Base-by-base conservation (phyloP, 1,284 basidiomycete genomes). In the Schizophyllum commune region DNA sequence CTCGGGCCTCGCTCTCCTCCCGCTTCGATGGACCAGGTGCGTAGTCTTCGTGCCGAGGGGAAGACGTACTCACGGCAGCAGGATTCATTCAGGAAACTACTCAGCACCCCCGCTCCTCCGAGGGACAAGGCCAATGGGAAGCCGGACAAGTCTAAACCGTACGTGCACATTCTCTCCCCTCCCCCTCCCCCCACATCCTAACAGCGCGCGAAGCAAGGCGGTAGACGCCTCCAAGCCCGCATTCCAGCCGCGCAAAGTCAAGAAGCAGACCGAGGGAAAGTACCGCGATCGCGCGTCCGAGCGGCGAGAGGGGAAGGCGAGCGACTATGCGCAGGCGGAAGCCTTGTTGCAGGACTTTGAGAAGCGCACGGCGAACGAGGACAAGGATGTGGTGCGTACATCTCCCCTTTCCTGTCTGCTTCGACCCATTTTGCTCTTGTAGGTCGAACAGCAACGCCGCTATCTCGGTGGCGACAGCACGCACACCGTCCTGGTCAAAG, bases 381-480 rank as follows among this genome's bases (percentile, higher is more conserved):
- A 34, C 59, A 19, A 11, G 32, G 59, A 32, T 54, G 62, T 11
- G 47, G 39, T 55, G 27, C 53, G 32, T n/a, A n/a, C n/a, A n/a
- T n/a, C n/a, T n/a, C n/a, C n/a, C n/a, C n/a, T n/a, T n/a, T n/a
- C n/a, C n/a, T n/a, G n/a, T n/a, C n/a, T n/a, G n/a, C n/a, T n/a
- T n/a, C n/a, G n/a, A n/a, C n/a, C n/a, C n/a, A n/a, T n/a, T n/a
- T n/a, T n/a, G n/a, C n/a, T n/a, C n/a, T n/a, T n/a, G n/a, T n/a
- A n/a, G n/a, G 75, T 94, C 17, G 91, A 93, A 60, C 81, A 86
- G 61, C 84, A 92, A 70, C 82, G 93, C 55, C 80, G 80, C 55
- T 94, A 92, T 71, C 82, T 96, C 1, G 94, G 94, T n/a, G 93
- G 93, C 39, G 93, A 96, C 72, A 84, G 85, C 53, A 83, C 88